phyloP scores from a whole-genome alignment of 768 basidiomycete genomes.

The Tulasnella sp. region DNA sequence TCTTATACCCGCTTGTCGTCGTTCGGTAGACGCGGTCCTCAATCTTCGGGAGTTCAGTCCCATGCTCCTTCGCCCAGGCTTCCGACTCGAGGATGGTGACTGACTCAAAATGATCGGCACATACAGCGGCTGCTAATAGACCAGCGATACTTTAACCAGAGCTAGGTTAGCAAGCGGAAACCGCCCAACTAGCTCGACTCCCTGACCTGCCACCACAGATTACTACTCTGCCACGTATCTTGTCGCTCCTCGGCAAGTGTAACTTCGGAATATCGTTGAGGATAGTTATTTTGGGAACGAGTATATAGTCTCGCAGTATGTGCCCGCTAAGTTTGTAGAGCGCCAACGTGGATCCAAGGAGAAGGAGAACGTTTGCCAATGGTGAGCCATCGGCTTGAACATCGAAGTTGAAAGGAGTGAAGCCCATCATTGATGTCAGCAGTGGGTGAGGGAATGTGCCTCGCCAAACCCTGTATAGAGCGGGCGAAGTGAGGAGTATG shows the following conservation, averaged over 20 bases:
- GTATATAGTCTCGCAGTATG: constrained; percentile 11
- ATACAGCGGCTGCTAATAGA: constrained; percentile 26
- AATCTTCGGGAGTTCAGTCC: neutral
- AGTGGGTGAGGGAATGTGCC: no score
- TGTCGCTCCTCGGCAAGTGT: constrained; percentile 10
- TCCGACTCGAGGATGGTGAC: constrained; percentile 25
- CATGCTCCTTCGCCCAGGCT: constrained; percentile 17
- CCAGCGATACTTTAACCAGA: constrained; percentile 19
- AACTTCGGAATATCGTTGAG: constrained; percentile 14
- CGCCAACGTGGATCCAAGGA: neutral
- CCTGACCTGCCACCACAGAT: constrained; percentile 30
- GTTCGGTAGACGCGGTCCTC: neutral
- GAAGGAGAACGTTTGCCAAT: no score
- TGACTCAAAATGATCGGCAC: constrained; percentile 29
- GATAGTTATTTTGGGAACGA: constrained; percentile 22
- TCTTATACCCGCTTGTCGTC: neutral
- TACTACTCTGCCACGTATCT: constrained; percentile 10
- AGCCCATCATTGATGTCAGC: no score
- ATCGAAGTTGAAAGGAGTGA: no score
- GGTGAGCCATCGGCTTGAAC: no score
- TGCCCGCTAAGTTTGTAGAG: neutral
- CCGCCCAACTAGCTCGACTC: no score
- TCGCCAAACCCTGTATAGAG: no score
- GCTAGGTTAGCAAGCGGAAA: no score
- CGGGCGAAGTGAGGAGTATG: no score